These are phyloP conservation scores for Histomonas meleagridis DNA, from an alignment of 208 protist species.

Conservation along the genomic window DNA sequence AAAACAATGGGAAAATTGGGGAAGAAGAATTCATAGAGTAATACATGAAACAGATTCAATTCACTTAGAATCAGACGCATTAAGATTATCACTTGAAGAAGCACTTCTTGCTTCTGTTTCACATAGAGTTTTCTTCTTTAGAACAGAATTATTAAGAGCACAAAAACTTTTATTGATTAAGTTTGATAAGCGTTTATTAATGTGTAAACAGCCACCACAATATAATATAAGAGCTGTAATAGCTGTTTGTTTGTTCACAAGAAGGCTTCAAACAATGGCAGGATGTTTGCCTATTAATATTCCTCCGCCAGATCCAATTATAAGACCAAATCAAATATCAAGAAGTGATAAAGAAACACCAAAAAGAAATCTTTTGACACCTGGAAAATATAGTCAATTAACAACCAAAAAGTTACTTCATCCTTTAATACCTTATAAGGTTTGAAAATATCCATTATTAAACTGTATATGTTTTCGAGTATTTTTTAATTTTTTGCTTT, in stretches of 20 bases:
- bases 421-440: too few relatives aligned
- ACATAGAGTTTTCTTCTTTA: neutral
- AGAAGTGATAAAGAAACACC: too few relatives aligned
- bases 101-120: neutral
- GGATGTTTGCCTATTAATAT: neutral
- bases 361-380: too few relatives aligned
- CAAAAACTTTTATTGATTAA: neutral
- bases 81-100: neutral
- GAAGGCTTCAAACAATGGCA: neutral
- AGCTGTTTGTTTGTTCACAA: neutral
- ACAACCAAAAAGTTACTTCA: too few relatives aligned
- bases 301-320: too few relatives aligned
- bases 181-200: neutral
- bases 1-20: neutral
- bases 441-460: too few relatives aligned
- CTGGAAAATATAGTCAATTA: too few relatives aligned
- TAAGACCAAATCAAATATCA: too few relatives aligned
- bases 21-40: neutral
- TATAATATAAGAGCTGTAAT: neutral
- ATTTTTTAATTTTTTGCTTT: too few relatives aligned
- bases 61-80: neutral
- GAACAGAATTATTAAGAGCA: neutral
- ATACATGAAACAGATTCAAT: neutral
- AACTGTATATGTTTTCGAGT: too few relatives aligned
- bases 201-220: too few relatives aligned